phyloP scores from a whole-genome alignment of 768 basidiomycete species.

The Xerocomellus intermedius region DNA sequence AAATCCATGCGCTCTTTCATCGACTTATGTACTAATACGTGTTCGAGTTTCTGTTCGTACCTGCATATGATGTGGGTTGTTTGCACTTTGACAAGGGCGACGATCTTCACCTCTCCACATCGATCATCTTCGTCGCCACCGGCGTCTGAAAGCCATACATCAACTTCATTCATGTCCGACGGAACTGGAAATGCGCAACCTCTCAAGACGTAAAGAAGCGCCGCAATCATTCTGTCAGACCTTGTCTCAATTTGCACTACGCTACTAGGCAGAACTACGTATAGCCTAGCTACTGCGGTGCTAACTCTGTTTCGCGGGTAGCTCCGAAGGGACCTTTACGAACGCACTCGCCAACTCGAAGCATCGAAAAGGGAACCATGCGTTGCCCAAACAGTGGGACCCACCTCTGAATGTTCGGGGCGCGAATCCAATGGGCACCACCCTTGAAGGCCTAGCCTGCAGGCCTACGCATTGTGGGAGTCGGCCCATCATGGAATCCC shows the following conservation, averaged over 20 bases:
- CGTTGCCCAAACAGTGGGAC: neutral
- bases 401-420: neutral
- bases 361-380: neutral
- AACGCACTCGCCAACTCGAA: neutral
- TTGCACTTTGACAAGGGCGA: constrained; percentile 1
- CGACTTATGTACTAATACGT: neutral
- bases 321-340: neutral
- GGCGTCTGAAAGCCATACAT: constrained; percentile 9
- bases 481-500: constrained; percentile 10
- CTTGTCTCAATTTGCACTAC: neutral
- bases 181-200: neutral
- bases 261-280: neutral
- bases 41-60: neutral
- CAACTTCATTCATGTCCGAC: constrained; percentile 24
- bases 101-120: constrained; percentile 18
- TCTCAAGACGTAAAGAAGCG: constrained; percentile 11
- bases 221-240: neutral
- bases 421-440: constrained; percentile 18
- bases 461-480: constrained; percentile 22
- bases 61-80: neutral
- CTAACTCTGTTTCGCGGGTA: neutral
- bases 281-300: neutral
- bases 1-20: neutral
- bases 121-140: constrained; percentile 17
- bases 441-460: constrained; percentile 11